These are phyloP conservation scores for Amylostereum areolatum DNA, from an alignment of 1,284 basidiomycete species.

Conservation along the genomic window DNA sequence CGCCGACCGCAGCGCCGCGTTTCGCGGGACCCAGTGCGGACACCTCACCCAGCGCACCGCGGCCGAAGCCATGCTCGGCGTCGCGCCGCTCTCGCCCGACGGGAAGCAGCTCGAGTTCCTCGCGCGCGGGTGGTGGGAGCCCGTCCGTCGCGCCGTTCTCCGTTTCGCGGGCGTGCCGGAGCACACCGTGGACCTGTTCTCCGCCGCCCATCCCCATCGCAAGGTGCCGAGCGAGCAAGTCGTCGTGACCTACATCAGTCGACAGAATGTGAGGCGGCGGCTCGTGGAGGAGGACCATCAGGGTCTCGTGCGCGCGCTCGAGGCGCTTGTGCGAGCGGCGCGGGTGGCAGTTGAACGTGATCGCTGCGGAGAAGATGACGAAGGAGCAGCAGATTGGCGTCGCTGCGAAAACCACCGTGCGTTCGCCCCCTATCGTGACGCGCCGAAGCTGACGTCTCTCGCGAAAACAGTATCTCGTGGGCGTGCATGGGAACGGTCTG, in stretches of 20 bases:
- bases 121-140: conserved; percentile 57
- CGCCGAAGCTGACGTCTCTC: conserved; percentile 2
- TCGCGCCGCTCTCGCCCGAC: conserved; percentile 4
- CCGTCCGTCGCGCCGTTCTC: conserved; percentile 53
- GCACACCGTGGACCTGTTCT: conserved; percentile 19
- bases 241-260: conserved; percentile 71
- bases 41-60: conserved; percentile 63
- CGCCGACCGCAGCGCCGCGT: conserved; percentile 69
- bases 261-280: conserved; percentile 54
- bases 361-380: conserved; percentile 59
- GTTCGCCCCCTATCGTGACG: conserved; percentile 14
- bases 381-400: conserved; percentile 69
- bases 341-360: conserved; percentile 58
- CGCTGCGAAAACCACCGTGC: conserved; percentile 59
- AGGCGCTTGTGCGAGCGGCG: conserved; percentile 47
- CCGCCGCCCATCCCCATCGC: conserved; percentile 14
- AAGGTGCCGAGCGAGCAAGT: conserved; percentile 28
- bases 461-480: conserved; percentile 55
- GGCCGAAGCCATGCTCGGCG: conserved; percentile 38
- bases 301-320: conserved; percentile 49
- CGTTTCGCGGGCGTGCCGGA: conserved; percentile 51
- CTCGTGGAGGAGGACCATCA: conserved; percentile 57
- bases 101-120: conserved; percentile 4
- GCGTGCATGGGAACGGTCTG: conserved; percentile 78
- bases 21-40: conserved; percentile 59